A percentile compares a stretch with the other conserved stretches of the same genome.
Evolutionary conservation across 306 rosid genomes (phyloP).

Genomic region (Corylus heterophylla): DNA sequence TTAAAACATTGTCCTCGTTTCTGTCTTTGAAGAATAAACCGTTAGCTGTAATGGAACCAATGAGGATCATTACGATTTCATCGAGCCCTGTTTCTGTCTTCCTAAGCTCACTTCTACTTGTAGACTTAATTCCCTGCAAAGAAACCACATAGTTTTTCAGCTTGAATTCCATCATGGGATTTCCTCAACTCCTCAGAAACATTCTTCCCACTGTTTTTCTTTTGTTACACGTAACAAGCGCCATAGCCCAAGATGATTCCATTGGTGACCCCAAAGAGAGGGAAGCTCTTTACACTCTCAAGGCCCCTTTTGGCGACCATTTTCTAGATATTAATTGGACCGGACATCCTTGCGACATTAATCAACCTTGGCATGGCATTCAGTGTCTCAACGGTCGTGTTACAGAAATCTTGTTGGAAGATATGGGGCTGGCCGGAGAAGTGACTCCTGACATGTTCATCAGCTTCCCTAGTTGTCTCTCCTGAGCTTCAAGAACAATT

Average conservation of each 20-base stretch:
- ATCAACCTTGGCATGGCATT: constrained; percentile 49
- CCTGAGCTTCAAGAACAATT: constrained; percentile 50
- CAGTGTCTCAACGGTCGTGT: constrained; percentile 42
- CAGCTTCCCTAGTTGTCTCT: constrained; percentile 32
- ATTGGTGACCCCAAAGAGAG: constrained; percentile 29
- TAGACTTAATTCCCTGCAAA: too few relatives aligned
- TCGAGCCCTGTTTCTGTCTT: too few relatives aligned
- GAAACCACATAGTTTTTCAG: neutral
- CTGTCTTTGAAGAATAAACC: too few relatives aligned
- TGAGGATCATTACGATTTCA: too few relatives aligned
- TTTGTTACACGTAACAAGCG: constrained; percentile 3
- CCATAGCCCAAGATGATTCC: constrained; percentile 31
- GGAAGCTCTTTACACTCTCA: constrained; percentile 45
- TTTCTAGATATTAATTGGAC: constrained; percentile 41
- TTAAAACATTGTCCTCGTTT: too few relatives aligned
- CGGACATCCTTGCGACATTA: constrained; percentile 37
- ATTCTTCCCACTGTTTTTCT: neutral
- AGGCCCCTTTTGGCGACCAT: constrained; percentile 32
- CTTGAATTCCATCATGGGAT: too few relatives aligned
- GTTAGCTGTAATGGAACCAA: too few relatives aligned
- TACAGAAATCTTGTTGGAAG: constrained; percentile 22
- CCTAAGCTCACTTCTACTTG: too few relatives aligned
- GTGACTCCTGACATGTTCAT: constrained; percentile 20
- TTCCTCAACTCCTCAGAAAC: neutral
- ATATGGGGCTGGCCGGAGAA: constrained; percentile 29